Percentiles rank a stretch among this genome's conserved stretches.
phyloP scores from a whole-genome alignment of 2,329 filamentous ascomycete species.

The Fusarium pseudograminearum region DNA sequence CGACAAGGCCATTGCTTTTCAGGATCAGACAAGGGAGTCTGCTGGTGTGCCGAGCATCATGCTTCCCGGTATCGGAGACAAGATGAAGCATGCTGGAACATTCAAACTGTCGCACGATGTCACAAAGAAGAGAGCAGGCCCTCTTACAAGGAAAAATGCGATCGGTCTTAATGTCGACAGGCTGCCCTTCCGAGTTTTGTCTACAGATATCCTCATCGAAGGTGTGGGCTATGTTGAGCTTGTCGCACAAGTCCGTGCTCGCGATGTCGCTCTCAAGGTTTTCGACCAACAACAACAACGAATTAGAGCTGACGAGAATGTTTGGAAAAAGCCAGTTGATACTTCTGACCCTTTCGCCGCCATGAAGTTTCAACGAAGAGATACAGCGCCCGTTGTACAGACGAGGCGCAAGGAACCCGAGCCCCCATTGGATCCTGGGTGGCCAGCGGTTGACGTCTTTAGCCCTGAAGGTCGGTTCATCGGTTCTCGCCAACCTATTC shows the following conservation, averaged over 20 bases:
- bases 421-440: conserved; percentile 54
- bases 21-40: conserved; percentile 69
- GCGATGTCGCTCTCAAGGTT: conserved; percentile 50
- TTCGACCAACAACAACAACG: conserved; percentile 7
- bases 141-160: conserved; percentile 73
- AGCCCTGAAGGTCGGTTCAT: conserved; percentile 87
- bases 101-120: conserved; percentile 85
- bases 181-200: conserved; percentile 83
- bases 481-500: conserved; percentile 73
- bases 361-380: conserved; percentile 47
- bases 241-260: conserved; percentile 80
- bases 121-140: conserved; percentile 81
- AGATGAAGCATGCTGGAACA: conserved; percentile 76
- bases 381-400: conserved; percentile 4
- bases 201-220: conserved; percentile 88
- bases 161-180: conserved; percentile 72
- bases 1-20: conserved; percentile 81
- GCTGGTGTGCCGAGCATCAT: conserved; percentile 74
- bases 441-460: conserved; percentile 85
- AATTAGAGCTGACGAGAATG: background rate
- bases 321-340: background rate
- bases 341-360: conserved; percentile 42
- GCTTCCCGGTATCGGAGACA: conserved; percentile 66
- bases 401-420: conserved; percentile 25
- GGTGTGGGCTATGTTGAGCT: conserved; percentile 95